phyloP scores from a whole-genome alignment of 1,139 yeast species.

The Kurtzmaniella quercitrusa region DNA sequence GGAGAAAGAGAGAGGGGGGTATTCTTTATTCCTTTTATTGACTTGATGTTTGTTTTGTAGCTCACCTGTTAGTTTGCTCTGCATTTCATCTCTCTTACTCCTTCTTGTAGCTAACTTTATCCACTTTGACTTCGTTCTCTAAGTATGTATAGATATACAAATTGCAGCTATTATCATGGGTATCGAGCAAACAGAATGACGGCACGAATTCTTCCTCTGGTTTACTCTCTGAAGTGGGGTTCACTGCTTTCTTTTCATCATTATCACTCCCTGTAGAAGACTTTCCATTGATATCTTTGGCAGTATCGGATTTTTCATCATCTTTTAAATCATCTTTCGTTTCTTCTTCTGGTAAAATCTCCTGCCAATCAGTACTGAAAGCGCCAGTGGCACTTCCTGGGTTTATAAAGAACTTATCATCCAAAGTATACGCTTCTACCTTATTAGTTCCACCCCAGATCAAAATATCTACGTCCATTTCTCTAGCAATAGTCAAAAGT shows the following conservation, averaged over 20 bases:
- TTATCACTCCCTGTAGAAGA: neutral
- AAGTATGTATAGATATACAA: constrained; percentile 80
- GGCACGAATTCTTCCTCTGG: constrained; percentile 45
- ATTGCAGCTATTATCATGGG: constrained; percentile 73
- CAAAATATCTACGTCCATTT: constrained; percentile 85
- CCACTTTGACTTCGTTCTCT: constrained; percentile 85
- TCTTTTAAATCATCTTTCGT: constrained; percentile 22
- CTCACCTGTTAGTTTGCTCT: too few species aligned
- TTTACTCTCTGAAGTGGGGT: constrained; percentile 7
- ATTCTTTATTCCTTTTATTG: too few species aligned
- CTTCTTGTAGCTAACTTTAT: constrained; percentile 78
- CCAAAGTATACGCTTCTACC: constrained; percentile 89
- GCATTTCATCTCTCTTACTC: constrained; percentile 23
- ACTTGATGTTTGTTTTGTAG: neutral
- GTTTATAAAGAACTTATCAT: constrained; percentile 86
- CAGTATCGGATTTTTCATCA: constrained; percentile 30
- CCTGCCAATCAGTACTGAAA: constrained; percentile 47
- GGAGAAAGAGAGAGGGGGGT: too few species aligned
- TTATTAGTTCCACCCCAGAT: constrained; percentile 97
- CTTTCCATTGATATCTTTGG: constrained; percentile 12
- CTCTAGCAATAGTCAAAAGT: constrained; percentile 76
- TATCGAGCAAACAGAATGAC: constrained; percentile 82
- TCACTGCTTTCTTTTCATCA: neutral
- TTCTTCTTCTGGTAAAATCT: constrained; percentile 43
- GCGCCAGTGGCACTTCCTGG: constrained; percentile 99